phyloP scores from a whole-genome alignment of 768 basidiomycete genomes.

The Pisolithus sp. region DNA sequence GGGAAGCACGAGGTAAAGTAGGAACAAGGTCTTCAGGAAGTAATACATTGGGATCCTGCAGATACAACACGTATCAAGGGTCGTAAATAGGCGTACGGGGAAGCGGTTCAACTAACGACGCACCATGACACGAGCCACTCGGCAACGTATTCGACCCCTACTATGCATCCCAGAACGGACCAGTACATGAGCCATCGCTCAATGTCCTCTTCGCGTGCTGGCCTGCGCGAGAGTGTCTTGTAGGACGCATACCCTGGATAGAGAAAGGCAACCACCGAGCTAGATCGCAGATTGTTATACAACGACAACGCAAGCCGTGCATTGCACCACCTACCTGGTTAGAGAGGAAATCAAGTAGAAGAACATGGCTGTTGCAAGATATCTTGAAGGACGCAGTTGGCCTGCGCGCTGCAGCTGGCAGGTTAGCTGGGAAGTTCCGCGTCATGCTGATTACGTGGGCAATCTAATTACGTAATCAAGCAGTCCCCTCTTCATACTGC shows the following conservation, averaged over 20 bases:
- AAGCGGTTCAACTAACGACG: constrained; percentile 18
- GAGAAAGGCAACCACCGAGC: constrained; percentile 72
- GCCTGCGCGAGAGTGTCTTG: constrained; percentile 85
- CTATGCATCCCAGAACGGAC: constrained; percentile 80
- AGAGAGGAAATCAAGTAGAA: constrained; percentile 38
- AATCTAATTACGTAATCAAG: background rate
- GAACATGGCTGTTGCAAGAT: constrained; percentile 26
- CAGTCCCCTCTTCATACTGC: no score
- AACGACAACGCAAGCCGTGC: constrained; percentile 30
- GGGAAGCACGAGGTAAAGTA: constrained; percentile 86
- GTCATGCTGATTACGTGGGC: background rate
- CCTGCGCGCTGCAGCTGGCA: background rate
- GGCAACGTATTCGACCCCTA: constrained; percentile 74
- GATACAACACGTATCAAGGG: background rate
- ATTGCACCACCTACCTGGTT: constrained; percentile 28
- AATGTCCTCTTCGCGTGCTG: constrained; percentile 75
- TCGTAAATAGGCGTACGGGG: constrained; percentile 4
- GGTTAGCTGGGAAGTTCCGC: background rate
- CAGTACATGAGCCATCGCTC: constrained; percentile 98
- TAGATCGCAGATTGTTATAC: constrained; percentile 18
- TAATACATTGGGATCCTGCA: constrained; percentile 86
- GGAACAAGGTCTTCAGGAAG: constrained; percentile 71
- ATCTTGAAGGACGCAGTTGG: background rate
- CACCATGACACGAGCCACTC: constrained; percentile 89
- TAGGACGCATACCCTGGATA: constrained; percentile 97